Percentiles rank a stretch among this genome's conserved stretches.
Evolutionary conservation across 1,139 yeast species (phyloP).

Genomic region (Blastobotrys proliferans): DNA sequence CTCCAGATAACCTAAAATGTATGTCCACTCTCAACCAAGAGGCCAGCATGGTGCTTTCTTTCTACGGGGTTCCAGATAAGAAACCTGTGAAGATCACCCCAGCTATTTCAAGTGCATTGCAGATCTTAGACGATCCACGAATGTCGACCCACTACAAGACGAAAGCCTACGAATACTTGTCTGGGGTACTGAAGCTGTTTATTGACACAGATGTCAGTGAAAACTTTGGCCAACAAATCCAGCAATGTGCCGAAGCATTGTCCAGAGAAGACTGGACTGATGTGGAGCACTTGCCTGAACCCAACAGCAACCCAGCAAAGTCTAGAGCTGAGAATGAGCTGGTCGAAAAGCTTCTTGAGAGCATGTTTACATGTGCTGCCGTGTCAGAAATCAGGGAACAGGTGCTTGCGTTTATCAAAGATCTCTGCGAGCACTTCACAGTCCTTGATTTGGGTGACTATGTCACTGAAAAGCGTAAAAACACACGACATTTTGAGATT

Average conservation of each 20-base stretch:
- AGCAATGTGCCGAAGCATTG: constrained; percentile 45
- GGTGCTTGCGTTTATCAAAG: constrained; percentile 57
- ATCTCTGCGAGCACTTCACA: constrained; percentile 75
- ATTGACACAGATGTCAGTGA: constrained; percentile 66
- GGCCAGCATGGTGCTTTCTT: constrained; percentile 59
- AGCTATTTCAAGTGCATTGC: constrained; percentile 69
- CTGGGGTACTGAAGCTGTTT: constrained; percentile 63
- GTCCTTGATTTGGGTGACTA: constrained; percentile 73
- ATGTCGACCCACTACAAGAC: constrained; percentile 63
- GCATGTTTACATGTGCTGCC: constrained; percentile 70
- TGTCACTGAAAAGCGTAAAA: constrained; percentile 64
- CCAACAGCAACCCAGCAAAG: constrained; percentile 33
- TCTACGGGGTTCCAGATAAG: constrained; percentile 61
- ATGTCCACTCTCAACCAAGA: constrained; percentile 63
- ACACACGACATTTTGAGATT: constrained; percentile 67
- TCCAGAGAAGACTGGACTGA: constrained; percentile 38
- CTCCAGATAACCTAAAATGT: constrained; percentile 60
- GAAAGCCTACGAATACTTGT: constrained; percentile 72
- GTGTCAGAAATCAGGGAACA: constrained; percentile 70
- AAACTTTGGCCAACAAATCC: constrained; percentile 45
- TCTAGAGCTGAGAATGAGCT: constrained; percentile 57
- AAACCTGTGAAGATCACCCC: constrained; percentile 78
- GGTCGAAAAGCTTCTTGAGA: constrained; percentile 54
- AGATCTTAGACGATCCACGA: constrained; percentile 56
- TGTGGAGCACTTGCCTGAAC: constrained; percentile 13